Conservation (phyloP, 768 basidiomycete genomes). For the Lactifluus volemus region DNA sequence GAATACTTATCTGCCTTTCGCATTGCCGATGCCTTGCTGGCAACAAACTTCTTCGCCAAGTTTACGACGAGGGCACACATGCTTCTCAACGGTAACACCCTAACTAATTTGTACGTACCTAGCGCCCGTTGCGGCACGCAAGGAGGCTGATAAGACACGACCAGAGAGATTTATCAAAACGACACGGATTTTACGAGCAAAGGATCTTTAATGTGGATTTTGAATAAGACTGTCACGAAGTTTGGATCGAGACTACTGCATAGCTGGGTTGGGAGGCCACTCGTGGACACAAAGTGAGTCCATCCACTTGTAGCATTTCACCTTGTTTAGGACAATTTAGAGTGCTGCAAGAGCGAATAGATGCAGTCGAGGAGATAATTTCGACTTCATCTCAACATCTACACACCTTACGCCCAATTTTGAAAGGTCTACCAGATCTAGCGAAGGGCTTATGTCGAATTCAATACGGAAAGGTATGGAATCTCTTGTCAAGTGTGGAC, state of each 20-base stretch:
- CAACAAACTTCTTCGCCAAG: conserved; percentile 67
- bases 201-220: conserved; percentile 77
- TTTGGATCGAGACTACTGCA: conserved; percentile 82
- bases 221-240: conserved; percentile 80
- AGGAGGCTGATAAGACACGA: background rate
- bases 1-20: conserved; percentile 64
- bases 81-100: conserved; percentile 82
- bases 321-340: conserved; percentile 30
- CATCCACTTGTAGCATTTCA: background rate
- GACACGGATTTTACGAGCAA: conserved; percentile 65
- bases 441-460: conserved; percentile 80
- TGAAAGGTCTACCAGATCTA: conserved; percentile 78
- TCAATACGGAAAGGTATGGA: conserved; percentile 77
- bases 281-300: conserved; percentile 57
- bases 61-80: conserved; percentile 77
- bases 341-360: conserved; percentile 61
- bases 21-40: conserved; percentile 69
- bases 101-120: conserved; percentile 57
- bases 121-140: background rate
- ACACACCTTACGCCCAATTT: conserved; percentile 54
- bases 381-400: conserved; percentile 52
- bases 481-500: background rate
- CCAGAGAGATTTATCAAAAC: conserved; percentile 84
- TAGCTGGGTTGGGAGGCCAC: conserved; percentile 80
- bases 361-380: conserved; percentile 80